These are phyloP conservation scores for Phialemoniopsis sp. DNA, from an alignment of 2,329 filamentous ascomycete genomes.

Conservation along the genomic window DNA sequence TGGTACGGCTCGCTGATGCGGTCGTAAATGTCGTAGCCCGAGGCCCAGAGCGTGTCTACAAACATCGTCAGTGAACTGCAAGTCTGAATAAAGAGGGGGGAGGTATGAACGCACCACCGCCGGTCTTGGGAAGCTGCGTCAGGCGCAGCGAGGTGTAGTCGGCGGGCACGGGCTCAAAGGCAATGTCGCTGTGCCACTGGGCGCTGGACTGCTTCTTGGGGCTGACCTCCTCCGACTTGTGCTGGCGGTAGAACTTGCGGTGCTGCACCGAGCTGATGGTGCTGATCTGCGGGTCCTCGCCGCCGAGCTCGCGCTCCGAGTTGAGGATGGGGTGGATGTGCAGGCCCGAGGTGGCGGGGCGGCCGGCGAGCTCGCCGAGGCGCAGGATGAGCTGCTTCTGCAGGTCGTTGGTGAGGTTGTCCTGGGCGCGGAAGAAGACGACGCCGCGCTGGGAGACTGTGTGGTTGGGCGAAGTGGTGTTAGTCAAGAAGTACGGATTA, in stretches of 20 bases:
- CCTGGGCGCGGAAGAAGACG: constrained; percentile 60
- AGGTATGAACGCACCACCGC: constrained; percentile 21
- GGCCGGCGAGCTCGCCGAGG: constrained; percentile 56
- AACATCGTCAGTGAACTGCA: neutral
- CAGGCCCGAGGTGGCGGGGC: constrained; percentile 50
- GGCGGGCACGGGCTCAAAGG: constrained; percentile 47
- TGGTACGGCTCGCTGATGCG: constrained; percentile 41
- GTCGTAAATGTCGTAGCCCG: constrained; percentile 43
- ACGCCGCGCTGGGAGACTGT: constrained; percentile 59
- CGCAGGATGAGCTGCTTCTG: constrained; percentile 57
- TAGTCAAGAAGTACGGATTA: neutral
- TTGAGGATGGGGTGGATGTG: constrained; percentile 60
- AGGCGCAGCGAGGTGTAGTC: constrained; percentile 51
- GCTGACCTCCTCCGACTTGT: constrained; percentile 16
- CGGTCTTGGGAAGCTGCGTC: constrained; percentile 34
- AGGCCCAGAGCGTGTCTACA: constrained; percentile 38
- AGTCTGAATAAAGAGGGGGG: neutral
- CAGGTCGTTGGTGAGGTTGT: constrained; percentile 50
- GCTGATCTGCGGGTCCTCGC: constrained; percentile 50
- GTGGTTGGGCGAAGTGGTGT: neutral
- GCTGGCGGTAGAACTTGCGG: constrained; percentile 30
- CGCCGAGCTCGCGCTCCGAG: constrained; percentile 45
- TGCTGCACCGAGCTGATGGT: constrained; percentile 51
- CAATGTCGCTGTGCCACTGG: constrained; percentile 51
- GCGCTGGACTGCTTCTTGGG: constrained; percentile 22